Evolutionary conservation across 768 basidiomycete species (phyloP).

Genomic region (Tulasnella sp.): DNA sequence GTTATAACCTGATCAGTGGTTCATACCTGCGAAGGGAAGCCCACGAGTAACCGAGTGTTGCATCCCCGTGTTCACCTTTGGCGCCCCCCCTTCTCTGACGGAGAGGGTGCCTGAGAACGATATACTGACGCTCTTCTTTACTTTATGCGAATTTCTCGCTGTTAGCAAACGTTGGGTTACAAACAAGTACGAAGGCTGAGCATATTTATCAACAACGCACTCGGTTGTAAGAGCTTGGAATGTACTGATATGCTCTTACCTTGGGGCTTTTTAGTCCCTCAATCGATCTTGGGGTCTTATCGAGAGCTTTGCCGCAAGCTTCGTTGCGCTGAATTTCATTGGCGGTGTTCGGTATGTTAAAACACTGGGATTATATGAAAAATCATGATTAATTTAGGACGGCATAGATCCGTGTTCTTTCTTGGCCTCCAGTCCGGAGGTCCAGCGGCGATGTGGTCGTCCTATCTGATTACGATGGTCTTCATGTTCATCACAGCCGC

Average conservation of each 20-base stretch:
- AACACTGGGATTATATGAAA: background rate
- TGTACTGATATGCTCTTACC: background rate
- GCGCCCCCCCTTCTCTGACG: conserved; percentile 27
- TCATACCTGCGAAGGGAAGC: conserved; percentile 96
- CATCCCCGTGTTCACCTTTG: conserved; percentile 29
- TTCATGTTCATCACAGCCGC: conserved; percentile 85
- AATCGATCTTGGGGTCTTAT: conserved; percentile 76
- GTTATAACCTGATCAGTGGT: conserved; percentile 96
- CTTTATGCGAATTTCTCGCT: conserved; percentile 16
- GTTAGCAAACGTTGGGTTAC: conserved; percentile 69
- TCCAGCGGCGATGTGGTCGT: conserved; percentile 81
- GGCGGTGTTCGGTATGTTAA: conserved; percentile 60
- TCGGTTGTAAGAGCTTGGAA: conserved; percentile 18
- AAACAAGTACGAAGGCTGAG: conserved; percentile 48
- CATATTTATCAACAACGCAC: background rate
- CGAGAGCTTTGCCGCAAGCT: conserved; percentile 81
- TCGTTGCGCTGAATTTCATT: conserved; percentile 83
- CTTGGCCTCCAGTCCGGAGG: conserved; percentile 77
- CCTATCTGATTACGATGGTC: conserved; percentile 67
- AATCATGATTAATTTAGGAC: background rate
- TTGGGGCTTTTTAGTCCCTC: conserved; percentile 44
- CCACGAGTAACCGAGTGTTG: conserved; percentile 41
- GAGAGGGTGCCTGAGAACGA: background rate
- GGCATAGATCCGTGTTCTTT: conserved; percentile 57
- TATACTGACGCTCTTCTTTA: conserved; percentile 39